phyloP scores from a whole-genome alignment of 1,284 basidiomycete genomes.

The Fomitiporia mediterranea region DNA sequence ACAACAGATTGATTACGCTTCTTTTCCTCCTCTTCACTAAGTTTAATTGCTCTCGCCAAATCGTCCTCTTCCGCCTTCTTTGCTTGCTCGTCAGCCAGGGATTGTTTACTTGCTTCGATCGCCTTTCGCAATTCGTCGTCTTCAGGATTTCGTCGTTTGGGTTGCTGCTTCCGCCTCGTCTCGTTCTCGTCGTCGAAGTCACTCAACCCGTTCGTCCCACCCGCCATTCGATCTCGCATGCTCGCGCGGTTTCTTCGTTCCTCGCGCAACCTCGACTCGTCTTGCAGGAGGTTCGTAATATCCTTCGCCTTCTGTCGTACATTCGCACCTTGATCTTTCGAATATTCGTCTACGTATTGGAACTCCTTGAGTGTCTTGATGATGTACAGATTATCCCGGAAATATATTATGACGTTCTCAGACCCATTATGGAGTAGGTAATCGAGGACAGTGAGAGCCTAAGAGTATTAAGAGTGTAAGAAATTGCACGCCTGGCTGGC shows the following conservation, averaged over 20 bases:
- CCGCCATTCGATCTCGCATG: conserved; percentile 94
- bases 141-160: conserved; percentile 30
- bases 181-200: conserved; percentile 53
- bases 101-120: conserved; percentile 84
- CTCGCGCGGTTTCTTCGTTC: conserved; percentile 82
- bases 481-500: not conserved
- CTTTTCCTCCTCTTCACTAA: conserved; percentile 87
- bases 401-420: conserved; percentile 98
- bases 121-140: conserved; percentile 81
- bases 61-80: conserved; percentile 73
- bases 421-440: conserved; percentile 96
- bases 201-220: conserved; percentile 45
- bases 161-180: conserved; percentile 39
- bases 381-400: conserved; percentile 95
- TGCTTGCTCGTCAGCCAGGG: conserved; percentile 71
- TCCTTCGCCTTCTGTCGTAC: conserved; percentile 99
- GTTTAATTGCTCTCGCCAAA: conserved; percentile 68
- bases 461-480: conserved; percentile 14
- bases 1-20: conserved; percentile 66
- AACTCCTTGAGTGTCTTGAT: conserved; percentile 99
- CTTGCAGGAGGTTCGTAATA: conserved; percentile 93
- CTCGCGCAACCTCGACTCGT: conserved; percentile 81
- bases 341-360: conserved; percentile 93
- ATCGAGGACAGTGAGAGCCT: conserved; percentile 94
- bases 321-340: conserved; percentile 97